Conservation (phyloP, 169 alveolate genomes). For the Plasmodium fragile region DNA sequence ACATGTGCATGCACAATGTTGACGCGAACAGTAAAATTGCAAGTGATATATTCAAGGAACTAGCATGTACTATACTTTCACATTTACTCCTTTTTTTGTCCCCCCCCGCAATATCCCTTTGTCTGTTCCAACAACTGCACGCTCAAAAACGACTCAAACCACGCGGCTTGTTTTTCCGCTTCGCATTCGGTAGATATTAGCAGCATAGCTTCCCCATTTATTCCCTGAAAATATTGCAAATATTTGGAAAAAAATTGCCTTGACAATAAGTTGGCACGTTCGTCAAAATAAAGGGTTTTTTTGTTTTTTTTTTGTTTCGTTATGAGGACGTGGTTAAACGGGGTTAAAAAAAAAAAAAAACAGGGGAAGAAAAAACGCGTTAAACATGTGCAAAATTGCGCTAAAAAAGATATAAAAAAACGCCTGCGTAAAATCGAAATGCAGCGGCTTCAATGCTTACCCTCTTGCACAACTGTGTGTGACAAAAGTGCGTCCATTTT, state of each 20-base stretch:
- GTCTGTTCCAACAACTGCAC: slow-evolving; percentile 8
- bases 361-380: background rate
- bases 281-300: background rate
- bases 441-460: background rate
- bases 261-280: background rate
- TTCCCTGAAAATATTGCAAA: background rate
- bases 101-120: no score
- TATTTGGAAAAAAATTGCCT: background rate
- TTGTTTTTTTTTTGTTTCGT: background rate
- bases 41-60: background rate
- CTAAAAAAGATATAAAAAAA: background rate
- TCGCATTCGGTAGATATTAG: background rate
- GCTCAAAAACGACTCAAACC: background rate
- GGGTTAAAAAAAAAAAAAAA: background rate
- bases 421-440: background rate
- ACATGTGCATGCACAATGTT: background rate
- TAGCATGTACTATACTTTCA: background rate
- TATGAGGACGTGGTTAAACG: background rate
- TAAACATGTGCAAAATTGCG: background rate
- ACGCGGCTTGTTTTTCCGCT: background rate
- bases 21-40: background rate
- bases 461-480: background rate
- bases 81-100: background rate
- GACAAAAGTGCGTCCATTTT: background rate
- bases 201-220: background rate